Percentiles rank a stretch among this genome's conserved stretches.
These are phyloP conservation scores for Scenedesmus sp. DNA, from an alignment of 163 green algal genomes.

Conservation along the genomic window DNA sequence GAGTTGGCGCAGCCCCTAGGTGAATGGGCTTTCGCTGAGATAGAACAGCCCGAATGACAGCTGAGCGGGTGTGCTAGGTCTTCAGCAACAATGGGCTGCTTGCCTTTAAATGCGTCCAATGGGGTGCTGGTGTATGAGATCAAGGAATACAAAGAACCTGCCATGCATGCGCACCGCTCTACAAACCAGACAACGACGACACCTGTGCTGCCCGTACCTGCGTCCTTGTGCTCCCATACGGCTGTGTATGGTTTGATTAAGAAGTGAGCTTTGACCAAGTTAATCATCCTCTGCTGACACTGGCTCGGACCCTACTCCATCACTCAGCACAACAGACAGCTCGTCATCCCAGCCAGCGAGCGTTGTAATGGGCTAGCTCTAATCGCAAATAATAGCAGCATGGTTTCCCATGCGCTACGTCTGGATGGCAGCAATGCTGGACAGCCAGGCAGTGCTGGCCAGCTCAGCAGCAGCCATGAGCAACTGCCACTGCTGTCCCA, in stretches of 20 bases:
- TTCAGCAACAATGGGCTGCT: background rate
- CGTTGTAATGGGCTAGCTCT: background rate
- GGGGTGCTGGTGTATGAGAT: background rate
- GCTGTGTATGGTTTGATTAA: background rate
- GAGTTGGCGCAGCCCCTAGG: background rate
- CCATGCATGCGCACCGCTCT: background rate
- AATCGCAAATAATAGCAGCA: background rate
- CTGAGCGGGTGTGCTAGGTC: background rate
- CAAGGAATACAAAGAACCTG: background rate
- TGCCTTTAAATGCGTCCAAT: background rate
- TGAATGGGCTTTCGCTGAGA: background rate
- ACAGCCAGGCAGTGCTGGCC: background rate
- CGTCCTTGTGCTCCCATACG: background rate
- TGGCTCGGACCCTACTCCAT: background rate
- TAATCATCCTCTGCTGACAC: background rate
- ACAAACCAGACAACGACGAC: background rate
- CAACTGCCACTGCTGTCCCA: background rate
- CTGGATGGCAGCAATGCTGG: background rate
- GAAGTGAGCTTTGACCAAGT: background rate
- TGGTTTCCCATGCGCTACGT: background rate
- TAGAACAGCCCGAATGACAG: background rate
- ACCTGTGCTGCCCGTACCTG: background rate
- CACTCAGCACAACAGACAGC: background rate
- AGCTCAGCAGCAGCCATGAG: slow-evolving; percentile 10
- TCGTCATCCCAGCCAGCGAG: background rate